Evolutionary conservation across 192 early-diverging fungal genomes (phyloP), one percentile per base, ranked within the genome.

Genomic region (Backusella luteola): DNA sequence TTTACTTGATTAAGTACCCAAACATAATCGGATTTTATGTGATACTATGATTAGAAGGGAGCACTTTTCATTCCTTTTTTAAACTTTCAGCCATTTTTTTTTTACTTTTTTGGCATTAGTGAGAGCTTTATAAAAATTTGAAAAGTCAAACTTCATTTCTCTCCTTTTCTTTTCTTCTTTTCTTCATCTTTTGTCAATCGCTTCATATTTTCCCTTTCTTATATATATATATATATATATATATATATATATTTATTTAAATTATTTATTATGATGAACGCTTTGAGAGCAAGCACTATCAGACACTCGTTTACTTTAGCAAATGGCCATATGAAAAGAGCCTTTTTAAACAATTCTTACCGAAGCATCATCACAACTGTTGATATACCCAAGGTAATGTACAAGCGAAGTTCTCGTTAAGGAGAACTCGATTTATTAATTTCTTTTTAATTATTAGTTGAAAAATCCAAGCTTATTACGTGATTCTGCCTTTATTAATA

Each of bases 401-500:
- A 63, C 12, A 63, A 29, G 7, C 11, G 3, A 29, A 63, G 11
- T 63, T 63, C 14, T 63, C 21, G 29, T 63, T 26, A 12, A 63
- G 9, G 9, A 29, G 9, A 63, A 29, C 12, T 29, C 11, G 21
- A 12, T 63, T 14, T 73, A 63, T 63, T 36, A 52, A 66, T 66
- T 72, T 19, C 4, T 34, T 19, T 49, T 72, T 21, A 38, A 41
- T n/a, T 15, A 73, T 3, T 49, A 94, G 87, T 80, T 93, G 35
- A 87, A 83, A 35, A 89, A 94, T 83, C 77, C 85, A 32, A 79
- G 79, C 0, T 83, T 94, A 53, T 74, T 94, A 35, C 81, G 84
- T 23, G 34, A 80, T 12, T 76, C 77, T 52, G 89, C 88, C 1
- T 91, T 89, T 71, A 79, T 94, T 36, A 83, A 89, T 68, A 87